phyloP scores from a whole-genome alignment of 768 basidiomycete species.

The Hypholoma sublateritium region DNA sequence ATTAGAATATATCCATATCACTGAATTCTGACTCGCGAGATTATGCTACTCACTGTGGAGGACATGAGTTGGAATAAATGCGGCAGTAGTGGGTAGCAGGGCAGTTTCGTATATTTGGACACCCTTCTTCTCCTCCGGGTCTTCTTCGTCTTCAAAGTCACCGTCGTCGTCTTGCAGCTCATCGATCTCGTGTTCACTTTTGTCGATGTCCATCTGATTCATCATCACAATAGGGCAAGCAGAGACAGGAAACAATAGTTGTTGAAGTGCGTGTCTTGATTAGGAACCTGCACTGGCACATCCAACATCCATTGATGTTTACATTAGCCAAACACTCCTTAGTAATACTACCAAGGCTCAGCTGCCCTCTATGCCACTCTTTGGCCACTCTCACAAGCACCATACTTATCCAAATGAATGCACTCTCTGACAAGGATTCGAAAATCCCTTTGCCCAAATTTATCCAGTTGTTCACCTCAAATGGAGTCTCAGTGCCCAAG shows the following conservation, averaged over 20 bases:
- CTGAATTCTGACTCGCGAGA: not conserved
- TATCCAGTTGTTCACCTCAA: constrained; percentile 61
- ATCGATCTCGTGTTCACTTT: constrained; percentile 37
- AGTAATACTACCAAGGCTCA: no score
- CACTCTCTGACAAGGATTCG: constrained; percentile 10
- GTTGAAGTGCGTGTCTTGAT: not conserved
- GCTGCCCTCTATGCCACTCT: no score
- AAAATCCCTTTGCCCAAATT: constrained; percentile 67
- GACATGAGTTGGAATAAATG: constrained; percentile 41
- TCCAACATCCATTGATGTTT: no score
- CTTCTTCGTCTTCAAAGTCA: constrained; percentile 37
- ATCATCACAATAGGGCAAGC: not conserved
- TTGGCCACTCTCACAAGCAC: no score
- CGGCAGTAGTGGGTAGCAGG: constrained; percentile 38
- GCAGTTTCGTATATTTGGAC: constrained; percentile 40
- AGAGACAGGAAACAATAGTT: not conserved
- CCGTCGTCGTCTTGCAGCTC: constrained; percentile 48
- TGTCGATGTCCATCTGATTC: constrained; percentile 14
- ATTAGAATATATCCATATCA: not conserved
- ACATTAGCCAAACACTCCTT: not conserved
- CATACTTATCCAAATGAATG: not conserved
- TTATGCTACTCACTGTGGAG: constrained; percentile 43
- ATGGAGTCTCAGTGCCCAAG: constrained; percentile 56
- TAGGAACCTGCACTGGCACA: not conserved
- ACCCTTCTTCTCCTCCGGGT: not conserved